Base-by-base conservation (phyloP, 2,329 filamentous ascomycete genomes). In the Pleomassaria siparia region DNA sequence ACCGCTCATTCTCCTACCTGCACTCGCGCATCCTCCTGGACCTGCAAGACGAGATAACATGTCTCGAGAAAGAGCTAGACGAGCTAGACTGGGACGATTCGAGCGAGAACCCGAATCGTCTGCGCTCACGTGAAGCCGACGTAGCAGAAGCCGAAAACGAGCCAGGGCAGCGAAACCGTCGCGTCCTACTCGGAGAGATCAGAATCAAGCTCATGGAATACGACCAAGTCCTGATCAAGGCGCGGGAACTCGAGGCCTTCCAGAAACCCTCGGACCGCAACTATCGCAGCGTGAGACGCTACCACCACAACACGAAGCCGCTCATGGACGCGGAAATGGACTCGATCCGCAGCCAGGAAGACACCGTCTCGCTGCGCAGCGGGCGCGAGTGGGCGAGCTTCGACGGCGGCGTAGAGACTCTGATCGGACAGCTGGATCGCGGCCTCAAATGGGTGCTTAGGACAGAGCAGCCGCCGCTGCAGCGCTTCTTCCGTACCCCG, bases 341-440 rank as follows among this genome's bases (percentile, higher is more conserved):
- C 12, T 70, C 63, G 10, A 68, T 75, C n/a, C 64, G 62, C 24
- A 63, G 58, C 30, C 70, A 72, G 53, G 72, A 75, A 58, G 72
- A 76, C 46, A 67, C 69, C 15, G 55, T 75, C 1, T 72, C 67
- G 0, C 56, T 75, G 0, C 58, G 64, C 8, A 63, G 56, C 10
- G 73, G 72, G 1, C 64, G 73, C 9, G 73, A 76, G 46, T 69
- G 71, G 56, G 71, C 71, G 11, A 62, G 55, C 1, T 74, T 75
- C 32, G 73, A 76, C 21, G 66, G 66, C 2, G 56, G 67, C 7
- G 63, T 75, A 1, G 72, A 75, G 40, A 62, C 55, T 0, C 44
- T 69, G 5, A 60, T 70, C 4, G 53, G 54, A 2, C 58, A 60
- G 12, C 41, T 63, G 12, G 62, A 72, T 21, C 54, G 46, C 13